Conservation (phyloP, 345 rosid species). For the Camelina laxa region DNA sequence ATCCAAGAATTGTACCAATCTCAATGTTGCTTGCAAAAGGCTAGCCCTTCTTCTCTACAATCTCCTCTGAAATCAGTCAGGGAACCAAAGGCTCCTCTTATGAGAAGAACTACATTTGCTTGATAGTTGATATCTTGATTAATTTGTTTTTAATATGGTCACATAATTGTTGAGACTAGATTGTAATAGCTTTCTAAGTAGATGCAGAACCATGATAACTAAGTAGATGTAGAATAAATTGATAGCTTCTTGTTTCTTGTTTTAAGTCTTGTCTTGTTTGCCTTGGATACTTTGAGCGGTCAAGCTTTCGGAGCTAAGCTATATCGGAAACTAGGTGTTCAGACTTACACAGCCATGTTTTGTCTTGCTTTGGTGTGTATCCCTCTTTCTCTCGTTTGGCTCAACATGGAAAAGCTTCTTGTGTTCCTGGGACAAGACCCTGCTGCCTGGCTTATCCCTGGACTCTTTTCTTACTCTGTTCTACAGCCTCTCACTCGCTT, state of each 20-base stretch:
- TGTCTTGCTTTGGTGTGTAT: slow-evolving; percentile 57
- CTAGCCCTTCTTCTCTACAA: slow-evolving; percentile 70
- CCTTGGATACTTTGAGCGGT: slow-evolving; percentile 78
- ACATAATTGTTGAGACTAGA: no score
- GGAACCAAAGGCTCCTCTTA: slow-evolving; percentile 56
- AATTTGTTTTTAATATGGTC: no score
- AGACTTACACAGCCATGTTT: slow-evolving; percentile 64
- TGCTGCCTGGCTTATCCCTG: slow-evolving; percentile 56
- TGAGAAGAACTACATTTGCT: no score
- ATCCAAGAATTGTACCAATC: slow-evolving; percentile 50
- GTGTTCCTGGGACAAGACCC: slow-evolving; percentile 63
- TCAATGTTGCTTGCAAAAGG: slow-evolving; percentile 58
- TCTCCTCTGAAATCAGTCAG: slow-evolving; percentile 70
- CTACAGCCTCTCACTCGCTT: no score
- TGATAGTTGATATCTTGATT: no score
- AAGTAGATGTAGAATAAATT: no score
- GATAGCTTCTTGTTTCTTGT: no score
- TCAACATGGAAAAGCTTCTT: slow-evolving; percentile 58
- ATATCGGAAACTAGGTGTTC: slow-evolving; percentile 56
- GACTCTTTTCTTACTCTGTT: no score
- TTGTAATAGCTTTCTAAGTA: slow-evolving; percentile 5
- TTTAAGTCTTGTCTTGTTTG: slow-evolving; percentile 80
- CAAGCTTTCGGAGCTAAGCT: slow-evolving; percentile 83
- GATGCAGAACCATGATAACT: not conserved
- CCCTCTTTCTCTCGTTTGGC: slow-evolving; percentile 64